Evolutionary conservation across 805 yeast species (phyloP), one percentile per base, ranked within the genome.

Genomic region (Komagataella populi): DNA sequence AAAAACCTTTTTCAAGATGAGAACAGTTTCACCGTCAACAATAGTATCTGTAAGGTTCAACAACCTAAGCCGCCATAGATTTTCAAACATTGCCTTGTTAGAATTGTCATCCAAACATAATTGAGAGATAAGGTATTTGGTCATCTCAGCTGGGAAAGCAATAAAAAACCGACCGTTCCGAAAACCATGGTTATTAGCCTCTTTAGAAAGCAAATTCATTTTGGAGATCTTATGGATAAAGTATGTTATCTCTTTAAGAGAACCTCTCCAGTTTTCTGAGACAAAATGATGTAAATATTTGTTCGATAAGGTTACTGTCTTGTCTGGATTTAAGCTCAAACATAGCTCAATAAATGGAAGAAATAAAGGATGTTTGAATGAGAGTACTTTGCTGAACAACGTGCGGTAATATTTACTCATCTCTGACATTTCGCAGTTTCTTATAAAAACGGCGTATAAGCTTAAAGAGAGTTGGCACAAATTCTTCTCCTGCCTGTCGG

Each of bases 201-300:
- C 39, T 14, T 10, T 8, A 30, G 39, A 30, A 1, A 30, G 39
- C 14, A 30, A 30, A 30, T 30, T 10, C 39, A 30, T 30, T 10
- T 30, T 14, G 14, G n/a, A 30, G 39, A 30, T 30, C 39, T 30
- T 30, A 30, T 30, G 14, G 4, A 76, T 57, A 52, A 77, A 76
- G 14, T 67, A 64, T 0, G 77, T 69, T 46, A 73, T 66, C 54
- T 67, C 61, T 57, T 68, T 65, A 6, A 63, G 58, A 39, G 63
- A 54, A 2, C 53, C 14, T n/a, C 61, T 51, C 78, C 79, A 74
- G 44, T 69, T 56, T 24, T 61, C 62, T 45, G 73, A 66, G 24
- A 83, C 63, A 51, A 66, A 81, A 5, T 71, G 71, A 51, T 78
- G 80, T 16, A 83, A 60, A 53, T 67, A 74, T 24, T 68, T 70